Base-by-base conservation (phyloP, 225 moss, liverwort and hornwort species). In the Polytrichum formosum region DNA sequence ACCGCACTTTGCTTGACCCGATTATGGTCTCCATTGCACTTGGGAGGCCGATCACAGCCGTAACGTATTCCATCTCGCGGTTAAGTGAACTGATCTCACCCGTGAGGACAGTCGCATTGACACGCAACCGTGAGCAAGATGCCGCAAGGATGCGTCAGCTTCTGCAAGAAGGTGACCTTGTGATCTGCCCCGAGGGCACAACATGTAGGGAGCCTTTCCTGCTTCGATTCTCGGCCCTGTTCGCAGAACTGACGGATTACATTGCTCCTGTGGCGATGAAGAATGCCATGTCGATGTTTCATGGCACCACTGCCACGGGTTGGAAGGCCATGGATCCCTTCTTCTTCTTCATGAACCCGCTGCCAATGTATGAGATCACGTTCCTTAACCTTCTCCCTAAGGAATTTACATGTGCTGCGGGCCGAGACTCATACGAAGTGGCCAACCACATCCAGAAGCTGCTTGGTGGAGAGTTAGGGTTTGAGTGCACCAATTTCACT, bases 291-390 rank as follows among this genome's bases (percentile, higher is more conserved):
- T 83, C 81, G 10, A 81, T 90, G 81, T 86, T 90, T 31, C 79
- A 90, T 53, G 89, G 89, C 25, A 86, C 80, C 67, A 86, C 86
- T 1, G 86, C 79, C 4, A 86, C 70, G 0, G 89, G 89, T 1
- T 86, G 86, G 83, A 89, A 89, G 46, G 89, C 76, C 19, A 79
- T 89, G 85, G 89, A 89, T 31, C 80, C 80, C 7, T 81, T 86
- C 73, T 89, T 77, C 70, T 86, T 83, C 69, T 81, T 86, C 75
- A 90, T 90, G 89, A 86, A 90, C 58, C 89, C 89, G 1, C 37
- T 54, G 20, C 89, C 89, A 1, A 55, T 69, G 4, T 90, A 90
- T 28, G 86, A 86, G 64, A 59, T 90, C 55, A 90, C 80, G 1
- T 90, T 90, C 56, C 67, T 90, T 18, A 58, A 74, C 25, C 79